Base-by-base conservation (phyloP, 2,329 filamentous ascomycete genomes). In the Xylaria sp. region DNA sequence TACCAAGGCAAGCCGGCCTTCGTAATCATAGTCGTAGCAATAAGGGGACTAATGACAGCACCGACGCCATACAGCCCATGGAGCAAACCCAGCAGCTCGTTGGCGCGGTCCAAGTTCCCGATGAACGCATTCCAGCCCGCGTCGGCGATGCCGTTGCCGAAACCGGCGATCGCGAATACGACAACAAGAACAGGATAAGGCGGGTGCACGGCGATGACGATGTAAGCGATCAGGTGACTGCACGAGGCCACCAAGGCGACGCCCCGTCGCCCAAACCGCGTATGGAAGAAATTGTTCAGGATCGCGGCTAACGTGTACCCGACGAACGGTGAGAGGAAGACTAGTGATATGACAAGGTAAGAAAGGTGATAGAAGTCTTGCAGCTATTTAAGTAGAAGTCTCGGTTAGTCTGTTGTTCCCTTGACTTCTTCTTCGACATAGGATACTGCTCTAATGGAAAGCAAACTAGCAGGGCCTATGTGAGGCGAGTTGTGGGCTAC, bases 21-120 rank as follows among this genome's bases (percentile, higher is more conserved):
- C 0, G 89, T 89, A 43, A 93, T 87, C 84, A 94, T 87, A 0
- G 85, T 85, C 0, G 91, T 93, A 0, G 91, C 90, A 57, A 93
- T 85, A 3, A 93, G 77, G 0, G 91, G 91, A n/a, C 87, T 84
- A 0, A 93, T 79, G 0, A 91, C 88, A 0, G 89, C 91, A 0
- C 92, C 91, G 0, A 88, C 72, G 0, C 90, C 90, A 73, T 93
- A 94, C 59, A 87, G 86, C 0, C 86, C 89, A 72, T 93, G 91
- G 28, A 93, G 79, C 62, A 92, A 83, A 0, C 91, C 91, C 0
- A 92, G 82, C 0, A 93, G 77, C 75, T 93, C 88, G 72, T 93
- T 93, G 1, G 90, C 87, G 63, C 87, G 87, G 9, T 85, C 85
- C 85, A 94, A 89, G 71, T 89, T 89, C 0, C 91, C 91, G 15